Conservation (phyloP, 2,329 filamentous ascomycete species). For the Aspergillus nomiae region DNA sequence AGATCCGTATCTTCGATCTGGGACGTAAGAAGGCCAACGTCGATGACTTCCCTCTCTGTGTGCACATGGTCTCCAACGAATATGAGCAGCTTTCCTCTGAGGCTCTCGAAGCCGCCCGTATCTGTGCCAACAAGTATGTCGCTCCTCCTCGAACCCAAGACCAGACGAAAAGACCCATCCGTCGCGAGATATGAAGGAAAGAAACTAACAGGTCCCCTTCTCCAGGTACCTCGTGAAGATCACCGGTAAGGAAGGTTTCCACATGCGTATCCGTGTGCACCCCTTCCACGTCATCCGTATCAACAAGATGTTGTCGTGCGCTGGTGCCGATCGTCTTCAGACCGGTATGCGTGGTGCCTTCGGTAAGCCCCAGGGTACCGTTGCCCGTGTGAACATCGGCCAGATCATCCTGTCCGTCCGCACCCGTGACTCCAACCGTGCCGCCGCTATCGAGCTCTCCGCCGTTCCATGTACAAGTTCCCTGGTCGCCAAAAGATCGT, state of each 20-base stretch:
- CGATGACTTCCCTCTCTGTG: conserved; percentile 98
- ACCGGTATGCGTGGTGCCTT: conserved; percentile 99
- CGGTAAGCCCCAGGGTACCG: conserved; percentile 98
- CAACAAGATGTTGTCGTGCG: conserved; percentile 99
- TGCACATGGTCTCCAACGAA: conserved; percentile 99
- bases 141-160: background rate
- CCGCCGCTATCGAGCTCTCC: conserved; percentile 95
- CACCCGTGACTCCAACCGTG: conserved; percentile 92
- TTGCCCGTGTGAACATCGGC: conserved; percentile 99
- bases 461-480: conserved; percentile 99
- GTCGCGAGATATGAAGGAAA: background rate
- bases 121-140: conserved; percentile 97
- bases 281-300: conserved; percentile 99
- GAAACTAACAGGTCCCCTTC: background rate
- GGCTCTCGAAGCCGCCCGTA: conserved; percentile 98
- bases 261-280: conserved; percentile 79
- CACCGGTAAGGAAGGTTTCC: conserved; percentile 71
- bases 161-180: conserved; percentile 23
- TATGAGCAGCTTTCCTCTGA: conserved; percentile 99
- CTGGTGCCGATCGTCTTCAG: conserved; percentile 99
- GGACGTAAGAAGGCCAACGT: conserved; percentile 98
- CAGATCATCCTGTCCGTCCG: conserved; percentile 98
- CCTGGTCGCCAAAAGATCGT: conserved; percentile 99
- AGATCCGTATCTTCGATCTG: conserved; percentile 97
- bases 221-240: conserved; percentile 67